Conservation (phyloP, 441 rosid genomes). For the Hura crepitans region DNA sequence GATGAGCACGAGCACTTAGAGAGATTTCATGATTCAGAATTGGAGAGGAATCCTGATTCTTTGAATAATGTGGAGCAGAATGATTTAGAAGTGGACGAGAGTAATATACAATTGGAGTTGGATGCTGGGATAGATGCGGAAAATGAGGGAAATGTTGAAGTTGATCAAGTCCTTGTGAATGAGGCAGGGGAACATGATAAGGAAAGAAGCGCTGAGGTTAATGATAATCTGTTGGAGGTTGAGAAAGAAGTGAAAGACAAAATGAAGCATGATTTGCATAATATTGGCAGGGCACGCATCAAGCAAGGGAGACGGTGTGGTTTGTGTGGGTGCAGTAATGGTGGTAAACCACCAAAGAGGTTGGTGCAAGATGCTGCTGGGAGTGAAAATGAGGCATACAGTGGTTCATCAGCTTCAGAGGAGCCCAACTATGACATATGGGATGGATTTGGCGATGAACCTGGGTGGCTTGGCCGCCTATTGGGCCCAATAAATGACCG, state of each 20-base stretch:
- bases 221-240: conserved; percentile 41
- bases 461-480: conserved; percentile 94
- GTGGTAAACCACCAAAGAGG: conserved; percentile 88
- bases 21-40: conserved; percentile 13
- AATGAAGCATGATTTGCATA: conserved; percentile 33
- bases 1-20: conserved; percentile 13
- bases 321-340: conserved; percentile 89
- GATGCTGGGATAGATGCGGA: conserved; percentile 27
- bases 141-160: conserved; percentile 29
- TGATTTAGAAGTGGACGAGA: background rate
- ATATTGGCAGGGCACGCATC: conserved; percentile 42
- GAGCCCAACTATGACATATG: conserved; percentile 77
- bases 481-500: conserved; percentile 96
- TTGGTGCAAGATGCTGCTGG: conserved; percentile 61
- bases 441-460: conserved; percentile 97
- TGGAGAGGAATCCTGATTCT: conserved; percentile 22
- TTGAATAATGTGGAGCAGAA: conserved; percentile 30
- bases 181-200: conserved; percentile 34
- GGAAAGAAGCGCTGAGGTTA: conserved; percentile 33
- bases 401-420: conserved; percentile 86
- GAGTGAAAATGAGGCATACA: conserved; percentile 73
- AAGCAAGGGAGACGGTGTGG: conserved; percentile 89
- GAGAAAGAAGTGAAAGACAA: conserved; percentile 33
- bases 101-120: conserved; percentile 18
- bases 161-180: conserved; percentile 25